Conservation (phyloP, 345 rosid species). For the Pistacia atlantica region DNA sequence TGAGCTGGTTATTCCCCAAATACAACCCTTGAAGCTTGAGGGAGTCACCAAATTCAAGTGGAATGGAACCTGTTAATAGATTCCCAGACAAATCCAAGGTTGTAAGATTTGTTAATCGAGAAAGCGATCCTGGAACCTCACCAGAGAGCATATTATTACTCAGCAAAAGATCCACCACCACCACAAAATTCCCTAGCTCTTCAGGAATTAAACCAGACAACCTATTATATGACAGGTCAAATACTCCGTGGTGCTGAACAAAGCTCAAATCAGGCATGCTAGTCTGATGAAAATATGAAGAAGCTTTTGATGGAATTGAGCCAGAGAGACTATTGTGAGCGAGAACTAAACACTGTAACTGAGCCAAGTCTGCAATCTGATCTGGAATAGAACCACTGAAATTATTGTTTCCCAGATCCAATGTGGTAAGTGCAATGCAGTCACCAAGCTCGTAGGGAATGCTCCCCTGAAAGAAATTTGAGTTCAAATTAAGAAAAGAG, state of each 20-base stretch:
- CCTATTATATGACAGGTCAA: conserved; percentile 66
- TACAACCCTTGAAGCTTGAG: conserved; percentile 79
- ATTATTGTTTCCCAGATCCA: conserved; percentile 77
- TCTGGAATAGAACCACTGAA: conserved; percentile 72
- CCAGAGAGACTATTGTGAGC: conserved; percentile 82
- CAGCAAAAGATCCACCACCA: conserved; percentile 66
- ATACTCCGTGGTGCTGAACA: conserved; percentile 84
- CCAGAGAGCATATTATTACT: conserved; percentile 75
- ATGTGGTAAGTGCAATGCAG: conserved; percentile 69
- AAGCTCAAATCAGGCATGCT: conserved; percentile 75
- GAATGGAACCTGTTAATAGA: conserved; percentile 64
- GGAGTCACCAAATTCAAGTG: conserved; percentile 54
- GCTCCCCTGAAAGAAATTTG: conserved; percentile 67
- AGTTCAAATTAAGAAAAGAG: conserved; percentile 71
- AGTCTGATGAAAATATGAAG: conserved; percentile 62
- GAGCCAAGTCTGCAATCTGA: conserved; percentile 53
- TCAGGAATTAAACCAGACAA: conserved; percentile 73
- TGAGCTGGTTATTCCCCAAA: conserved; percentile 70
- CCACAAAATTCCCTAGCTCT: conserved; percentile 69
- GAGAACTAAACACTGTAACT: conserved; percentile 82
- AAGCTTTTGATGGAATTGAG: conserved; percentile 57
- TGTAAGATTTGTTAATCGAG: conserved; percentile 61
- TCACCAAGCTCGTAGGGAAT: conserved; percentile 73
- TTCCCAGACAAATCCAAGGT: conserved; percentile 84
- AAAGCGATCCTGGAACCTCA: conserved; percentile 66